Conservation (phyloP, 176 grass and related monocot species). For the Carex parvula region DNA sequence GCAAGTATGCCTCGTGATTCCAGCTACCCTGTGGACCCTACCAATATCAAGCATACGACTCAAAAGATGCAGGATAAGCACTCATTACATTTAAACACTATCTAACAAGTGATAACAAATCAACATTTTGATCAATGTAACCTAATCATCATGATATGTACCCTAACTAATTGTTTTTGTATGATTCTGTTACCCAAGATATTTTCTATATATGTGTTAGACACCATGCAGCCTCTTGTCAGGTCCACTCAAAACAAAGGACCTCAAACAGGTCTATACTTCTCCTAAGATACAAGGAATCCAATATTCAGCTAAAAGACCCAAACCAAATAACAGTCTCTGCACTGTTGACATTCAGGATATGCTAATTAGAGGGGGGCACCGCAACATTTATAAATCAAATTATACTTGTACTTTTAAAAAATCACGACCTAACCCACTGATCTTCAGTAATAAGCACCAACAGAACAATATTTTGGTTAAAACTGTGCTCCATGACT, state of each 20-base stretch:
- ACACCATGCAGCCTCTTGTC: too few species aligned
- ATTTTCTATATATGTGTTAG: not conserved
- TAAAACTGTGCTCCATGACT: not conserved
- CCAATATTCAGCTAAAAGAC: not conserved
- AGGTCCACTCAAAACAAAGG: not conserved
- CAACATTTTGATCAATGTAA: not conserved
- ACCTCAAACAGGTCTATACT: not conserved
- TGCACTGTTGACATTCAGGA: not conserved
- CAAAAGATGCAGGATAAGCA: not conserved
- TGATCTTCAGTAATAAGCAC: not conserved
- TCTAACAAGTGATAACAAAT: not conserved
- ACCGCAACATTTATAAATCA: not conserved
- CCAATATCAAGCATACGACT: conserved; percentile 31
- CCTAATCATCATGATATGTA: not conserved
- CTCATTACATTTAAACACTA: not conserved
- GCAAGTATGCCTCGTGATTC: conserved; percentile 89
- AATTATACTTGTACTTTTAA: not conserved
- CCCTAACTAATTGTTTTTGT: not conserved
- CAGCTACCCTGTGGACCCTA: conserved; percentile 68
- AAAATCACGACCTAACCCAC: not conserved
- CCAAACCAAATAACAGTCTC: not conserved
- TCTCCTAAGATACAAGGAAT: not conserved
- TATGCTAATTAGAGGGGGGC: not conserved
- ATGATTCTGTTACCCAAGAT: not conserved
- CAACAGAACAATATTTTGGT: not conserved